Evolutionary conservation across 2,329 filamentous ascomycete species (phyloP), one percentile per base, ranked within the genome.

Genomic region (Aspergillus unguis): DNA sequence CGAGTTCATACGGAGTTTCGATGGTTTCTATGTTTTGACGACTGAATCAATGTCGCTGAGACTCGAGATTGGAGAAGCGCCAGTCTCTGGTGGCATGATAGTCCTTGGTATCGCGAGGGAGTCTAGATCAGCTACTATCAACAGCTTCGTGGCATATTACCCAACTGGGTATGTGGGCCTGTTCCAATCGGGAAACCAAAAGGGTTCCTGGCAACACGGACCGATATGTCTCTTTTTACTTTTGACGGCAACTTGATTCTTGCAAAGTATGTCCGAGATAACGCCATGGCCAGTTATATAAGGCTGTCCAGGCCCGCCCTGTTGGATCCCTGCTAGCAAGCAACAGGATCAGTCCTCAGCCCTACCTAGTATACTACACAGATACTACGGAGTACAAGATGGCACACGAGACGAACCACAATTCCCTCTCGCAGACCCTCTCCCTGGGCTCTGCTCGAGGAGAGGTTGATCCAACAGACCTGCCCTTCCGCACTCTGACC

Each of bases 401-500:
- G 6, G 7, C 11, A 40, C n/a, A 48, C 8, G 58, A 54, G 2
- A 63, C 60, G 61, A 43, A 44, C 33, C 37, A 36, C 35, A 17
- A 46, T 28, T n/a, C 23, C 5, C 41, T 60, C n/a, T 59, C 59
- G 23, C 66, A 61, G 28, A 66, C 63, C 23, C 53, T 57, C 28
- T 67, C 68, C 23, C 38, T 62, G 6, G 62, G 58, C 5, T 58
- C 64, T 10, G 50, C 42, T 2, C 49, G 53, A 11, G 61, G 48
- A 2, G 54, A 55, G n/a, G 33, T 58, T 6, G 77, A 80, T 49
- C 71, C 79, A 10, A 65, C 78, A 57, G 77, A 87, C 61, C 77
- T 90, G 0, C 86, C 86, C 2, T 83, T 84, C 62, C 82, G 85
- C 58, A 85, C 83, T 11, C 74, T 90, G 28, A 83, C 75, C 56